A percentile compares a stretch with the other conserved stretches of the same genome.
Conservation (phyloP, 495 filamentous ascomycete genomes). For the Aspergillus ostianus region DNA sequence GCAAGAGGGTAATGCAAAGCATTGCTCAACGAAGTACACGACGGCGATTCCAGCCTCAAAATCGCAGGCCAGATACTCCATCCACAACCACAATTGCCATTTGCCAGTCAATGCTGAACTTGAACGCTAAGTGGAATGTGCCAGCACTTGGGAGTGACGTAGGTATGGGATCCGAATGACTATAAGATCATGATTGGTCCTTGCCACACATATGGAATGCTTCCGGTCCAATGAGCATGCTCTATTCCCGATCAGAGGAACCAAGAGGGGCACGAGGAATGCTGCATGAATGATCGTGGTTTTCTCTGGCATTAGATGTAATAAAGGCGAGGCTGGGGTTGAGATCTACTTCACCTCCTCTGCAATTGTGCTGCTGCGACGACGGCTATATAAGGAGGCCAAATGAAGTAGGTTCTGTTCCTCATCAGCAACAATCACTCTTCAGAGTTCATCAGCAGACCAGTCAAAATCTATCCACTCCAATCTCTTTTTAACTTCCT, state of each 20-base stretch:
- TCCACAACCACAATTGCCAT: background rate
- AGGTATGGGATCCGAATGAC: background rate
- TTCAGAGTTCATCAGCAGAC: background rate
- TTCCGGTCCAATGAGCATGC: background rate
- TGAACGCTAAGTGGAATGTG: background rate
- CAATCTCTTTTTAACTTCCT: background rate
- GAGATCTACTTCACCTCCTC: background rate
- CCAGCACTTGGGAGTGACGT: background rate
- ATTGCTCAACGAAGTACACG: background rate
- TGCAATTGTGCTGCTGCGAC: background rate
- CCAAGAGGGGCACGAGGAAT: background rate
- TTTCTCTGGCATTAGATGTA: background rate
- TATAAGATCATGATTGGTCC: background rate
- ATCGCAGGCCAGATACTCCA: background rate
- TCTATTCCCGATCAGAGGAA: background rate
- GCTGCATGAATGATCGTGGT: background rate
- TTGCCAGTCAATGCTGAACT: background rate
- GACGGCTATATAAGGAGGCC: background rate
- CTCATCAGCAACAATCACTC: background rate
- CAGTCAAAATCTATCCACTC: background rate
- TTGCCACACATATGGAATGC: background rate
- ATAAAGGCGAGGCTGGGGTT: background rate
- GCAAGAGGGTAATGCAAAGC: background rate
- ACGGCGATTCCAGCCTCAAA: background rate
- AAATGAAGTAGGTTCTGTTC: background rate